Evolutionary conservation across 1,139 yeast species (phyloP).

Genomic region (Kluyveromyces marxianus): DNA sequence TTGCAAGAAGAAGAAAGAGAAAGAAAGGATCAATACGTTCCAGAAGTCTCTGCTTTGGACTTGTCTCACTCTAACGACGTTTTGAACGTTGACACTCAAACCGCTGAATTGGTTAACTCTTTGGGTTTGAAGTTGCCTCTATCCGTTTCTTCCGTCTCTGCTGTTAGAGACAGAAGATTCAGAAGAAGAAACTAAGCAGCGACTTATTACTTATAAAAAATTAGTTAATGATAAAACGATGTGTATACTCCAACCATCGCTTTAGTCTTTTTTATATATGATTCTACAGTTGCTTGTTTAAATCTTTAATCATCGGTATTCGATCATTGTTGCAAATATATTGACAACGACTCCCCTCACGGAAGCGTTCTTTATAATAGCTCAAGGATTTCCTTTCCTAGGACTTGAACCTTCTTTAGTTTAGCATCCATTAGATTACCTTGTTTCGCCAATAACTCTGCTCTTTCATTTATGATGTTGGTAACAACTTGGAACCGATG

Average conservation of each 20-base stretch:
- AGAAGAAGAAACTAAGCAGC: slow-evolving; percentile 76
- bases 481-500: slow-evolving; percentile 33
- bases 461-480: slow-evolving; percentile 33
- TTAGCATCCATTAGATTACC: slow-evolving; percentile 34
- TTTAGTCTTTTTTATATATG: slow-evolving; percentile 3
- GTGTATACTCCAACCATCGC: neutral
- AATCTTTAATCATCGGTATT: slow-evolving; percentile 7
- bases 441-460: slow-evolving; percentile 30
- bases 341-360: neutral
- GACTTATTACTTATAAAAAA: slow-evolving; percentile 2
- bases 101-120: slow-evolving; percentile 92
- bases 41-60: slow-evolving; percentile 99
- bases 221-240: slow-evolving; percentile 1
- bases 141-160: slow-evolving; percentile 84
- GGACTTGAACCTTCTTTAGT: slow-evolving; percentile 31
- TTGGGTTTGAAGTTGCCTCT: slow-evolving; percentile 96
- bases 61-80: slow-evolving; percentile 93
- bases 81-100: slow-evolving; percentile 96
- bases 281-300: slow-evolving; percentile 9
- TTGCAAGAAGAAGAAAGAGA: slow-evolving; percentile 99
- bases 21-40: slow-evolving; percentile 99
- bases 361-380: slow-evolving; percentile 16
- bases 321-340: slow-evolving; percentile 4
- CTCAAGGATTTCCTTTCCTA: slow-evolving; percentile 37
- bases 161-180: slow-evolving; percentile 93